These are phyloP conservation scores for Cornus florida DNA, from an alignment of 148 eudicot species.

Conservation along the genomic window DNA sequence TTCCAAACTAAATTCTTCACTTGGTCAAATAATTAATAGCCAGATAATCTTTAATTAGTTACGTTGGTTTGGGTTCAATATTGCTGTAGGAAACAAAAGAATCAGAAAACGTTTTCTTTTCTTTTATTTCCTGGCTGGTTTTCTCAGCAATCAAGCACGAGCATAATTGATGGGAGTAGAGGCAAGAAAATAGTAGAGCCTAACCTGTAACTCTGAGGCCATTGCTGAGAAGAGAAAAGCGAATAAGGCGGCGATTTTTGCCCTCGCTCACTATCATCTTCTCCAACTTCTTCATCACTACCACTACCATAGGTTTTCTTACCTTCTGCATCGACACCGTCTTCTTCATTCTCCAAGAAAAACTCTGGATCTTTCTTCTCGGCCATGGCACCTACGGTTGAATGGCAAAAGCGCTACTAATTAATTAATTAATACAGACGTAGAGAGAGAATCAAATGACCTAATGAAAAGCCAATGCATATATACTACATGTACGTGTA, in stretches of 20 bases:
- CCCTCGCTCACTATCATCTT: neutral
- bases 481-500: neutral
- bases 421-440: neutral
- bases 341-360: conserved; percentile 27
- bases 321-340: conserved; percentile 34
- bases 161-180: no score
- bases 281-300: conserved; percentile 20
- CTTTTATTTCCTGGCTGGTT: neutral
- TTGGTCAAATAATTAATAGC: neutral
- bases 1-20: neutral
- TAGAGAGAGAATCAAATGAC: no score
- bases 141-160: neutral
- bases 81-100: neutral
- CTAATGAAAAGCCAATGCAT: neutral
- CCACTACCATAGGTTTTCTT: conserved; percentile 12
- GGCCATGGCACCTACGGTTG: conserved; percentile 18
- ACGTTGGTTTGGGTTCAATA: no score
- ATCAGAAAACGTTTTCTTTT: neutral
- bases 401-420: neutral
- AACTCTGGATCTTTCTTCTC: conserved; percentile 26
- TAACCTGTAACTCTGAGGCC: conserved; percentile 80
- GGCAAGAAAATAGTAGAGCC: neutral
- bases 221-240: conserved; percentile 44
- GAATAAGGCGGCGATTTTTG: conserved; percentile 9
- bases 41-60: no score